Conservation (phyloP, 257 asterid genomes). For the Misopates orontium region DNA sequence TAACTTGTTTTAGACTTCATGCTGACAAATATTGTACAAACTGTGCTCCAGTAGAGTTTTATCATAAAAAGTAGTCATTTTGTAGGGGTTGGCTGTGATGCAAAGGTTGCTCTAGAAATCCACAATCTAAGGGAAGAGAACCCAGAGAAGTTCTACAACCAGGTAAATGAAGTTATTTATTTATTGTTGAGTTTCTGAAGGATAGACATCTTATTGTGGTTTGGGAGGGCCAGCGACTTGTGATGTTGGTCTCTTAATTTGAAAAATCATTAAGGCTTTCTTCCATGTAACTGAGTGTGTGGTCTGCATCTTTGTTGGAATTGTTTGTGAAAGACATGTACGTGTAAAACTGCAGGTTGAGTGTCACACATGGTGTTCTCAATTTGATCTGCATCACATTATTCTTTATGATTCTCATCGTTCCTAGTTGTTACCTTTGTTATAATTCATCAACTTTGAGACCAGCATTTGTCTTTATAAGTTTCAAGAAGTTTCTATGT, state of each 20-base stretch:
- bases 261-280: constrained; percentile 1
- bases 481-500: constrained; percentile 13
- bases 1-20: too few relatives aligned
- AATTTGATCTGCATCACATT: not conserved
- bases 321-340: not conserved
- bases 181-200: constrained; percentile 18
- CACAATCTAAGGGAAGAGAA: constrained; percentile 98
- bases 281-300: constrained; percentile 8
- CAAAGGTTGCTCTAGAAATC: constrained; percentile 97
- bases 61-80: constrained; percentile 21
- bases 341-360: not conserved
- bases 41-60: not conserved
- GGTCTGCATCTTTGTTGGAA: not conserved
- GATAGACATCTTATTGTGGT: constrained; percentile 5
- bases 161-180: constrained; percentile 47
- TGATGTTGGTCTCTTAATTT: constrained; percentile 9
- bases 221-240: not conserved
- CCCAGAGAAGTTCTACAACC: constrained; percentile 97
- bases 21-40: not conserved
- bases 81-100: constrained; percentile 99
- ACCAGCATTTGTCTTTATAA: not conserved
- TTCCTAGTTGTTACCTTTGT: constrained; percentile 3
- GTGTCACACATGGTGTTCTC: not conserved
- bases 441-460: constrained; percentile 7
- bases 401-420: not conserved